Evolutionary conservation across 23 red algal genomes (phyloP), one percentile per base, ranked within the genome.

Genomic region (Pyropia yezoensis): DNA sequence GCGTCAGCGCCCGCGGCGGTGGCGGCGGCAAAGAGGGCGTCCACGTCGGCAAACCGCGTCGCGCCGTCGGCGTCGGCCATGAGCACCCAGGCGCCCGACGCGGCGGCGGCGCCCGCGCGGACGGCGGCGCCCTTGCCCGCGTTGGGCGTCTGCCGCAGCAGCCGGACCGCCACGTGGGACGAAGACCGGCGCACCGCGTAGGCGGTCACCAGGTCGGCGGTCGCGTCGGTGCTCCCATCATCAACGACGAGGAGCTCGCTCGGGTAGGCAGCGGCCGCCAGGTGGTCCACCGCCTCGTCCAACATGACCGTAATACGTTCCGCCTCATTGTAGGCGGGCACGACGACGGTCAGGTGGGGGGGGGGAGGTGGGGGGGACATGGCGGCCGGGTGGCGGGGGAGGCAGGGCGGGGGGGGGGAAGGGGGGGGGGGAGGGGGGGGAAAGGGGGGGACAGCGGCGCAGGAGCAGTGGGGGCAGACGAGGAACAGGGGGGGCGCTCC

Each of bases 41-140:
- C 75, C 54, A 90, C 45, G 16, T 96, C 92, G 22, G 67, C 32
- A 62, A 96, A 96, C 9, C 75, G 68, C 1, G 92, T 96, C 65
- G 92, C 92, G 7, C 79, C 92, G 68, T 96, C 92, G 6, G 92
- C 92, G 75, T 96, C 92, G 15, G 85, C 91, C 91, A 96, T 96
- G 50, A 96, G 70, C 29, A 96, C 49, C 24, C 73, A 64, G 18
- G 51, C 54, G 7, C 92, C 92, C 20, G 79, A 79, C 16, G 79
- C 62, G 4, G 57, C 66, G 33, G 85, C 49, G 19, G 85, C 78
- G 26, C 92, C 92, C 16, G 27, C 50, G 1, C 75, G 70, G 19
- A 96, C 92, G 26, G 92, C 92, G 14, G 45, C 92, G 25, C 92
- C 92, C 61, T 96, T 96, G 30, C 92, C 92, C 27, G 59, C 34